These are phyloP conservation scores for Quercus dentata DNA, from an alignment of 306 rosid genomes.

Conservation along the genomic window DNA sequence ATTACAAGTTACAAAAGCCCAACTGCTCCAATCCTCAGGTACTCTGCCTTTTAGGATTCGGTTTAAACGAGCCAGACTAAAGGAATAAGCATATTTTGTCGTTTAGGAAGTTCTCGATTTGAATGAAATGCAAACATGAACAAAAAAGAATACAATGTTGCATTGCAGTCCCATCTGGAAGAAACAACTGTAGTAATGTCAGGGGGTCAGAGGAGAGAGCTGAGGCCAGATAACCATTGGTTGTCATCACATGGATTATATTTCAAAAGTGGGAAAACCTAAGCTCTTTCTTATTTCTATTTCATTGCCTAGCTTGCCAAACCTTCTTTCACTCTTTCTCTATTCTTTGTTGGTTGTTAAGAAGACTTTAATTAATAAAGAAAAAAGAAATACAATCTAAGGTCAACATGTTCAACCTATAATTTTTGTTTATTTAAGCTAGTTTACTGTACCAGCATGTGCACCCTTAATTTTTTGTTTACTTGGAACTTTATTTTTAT, in stretches of 20 bases:
- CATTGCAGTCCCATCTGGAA: too few species aligned
- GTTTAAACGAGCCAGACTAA: too few species aligned
- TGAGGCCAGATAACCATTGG: background rate
- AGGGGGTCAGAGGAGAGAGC: background rate
- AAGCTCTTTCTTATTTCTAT: background rate
- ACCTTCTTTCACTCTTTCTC: background rate
- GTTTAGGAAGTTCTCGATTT: too few species aligned
- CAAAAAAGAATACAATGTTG: too few species aligned
- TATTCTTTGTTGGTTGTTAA: background rate
- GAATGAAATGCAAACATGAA: too few species aligned
- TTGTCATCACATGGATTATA: background rate
- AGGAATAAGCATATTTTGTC: too few species aligned
- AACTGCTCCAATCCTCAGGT: too few species aligned
- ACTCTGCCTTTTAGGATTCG: too few species aligned
- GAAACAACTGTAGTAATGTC: background rate
- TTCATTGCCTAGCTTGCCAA: background rate
- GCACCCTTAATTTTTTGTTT: background rate
- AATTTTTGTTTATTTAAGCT: background rate
- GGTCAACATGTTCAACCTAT: background rate
- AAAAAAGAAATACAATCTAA: background rate
- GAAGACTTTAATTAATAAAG: background rate
- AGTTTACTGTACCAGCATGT: background rate
- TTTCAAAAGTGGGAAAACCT: background rate
- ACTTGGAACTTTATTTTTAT: background rate
- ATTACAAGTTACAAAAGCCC: too few species aligned